A percentile compares a stretch with the other conserved stretches of the same genome.
Conservation (phyloP, 106 monocot species). For the Vanilla planifolia region DNA sequence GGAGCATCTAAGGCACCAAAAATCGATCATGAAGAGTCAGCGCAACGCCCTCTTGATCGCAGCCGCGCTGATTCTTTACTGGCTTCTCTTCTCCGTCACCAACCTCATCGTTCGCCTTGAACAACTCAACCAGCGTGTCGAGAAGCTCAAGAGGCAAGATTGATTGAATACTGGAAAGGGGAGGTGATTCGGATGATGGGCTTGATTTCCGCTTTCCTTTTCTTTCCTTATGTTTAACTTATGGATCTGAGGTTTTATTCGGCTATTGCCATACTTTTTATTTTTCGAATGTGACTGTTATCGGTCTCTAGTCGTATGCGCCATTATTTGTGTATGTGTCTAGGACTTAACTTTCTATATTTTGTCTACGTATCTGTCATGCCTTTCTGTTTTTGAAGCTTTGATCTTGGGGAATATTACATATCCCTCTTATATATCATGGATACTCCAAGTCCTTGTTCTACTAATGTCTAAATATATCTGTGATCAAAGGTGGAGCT, state of each 20-base stretch:
- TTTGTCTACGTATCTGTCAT: no score
- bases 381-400: no score
- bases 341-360: no score
- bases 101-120: slow-evolving; percentile 35
- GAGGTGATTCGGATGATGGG: neutral
- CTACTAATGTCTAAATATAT: no score
- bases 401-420: no score
- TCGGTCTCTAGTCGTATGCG: neutral
- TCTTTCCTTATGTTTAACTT: neutral
- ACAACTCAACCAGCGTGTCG: slow-evolving; percentile 39
- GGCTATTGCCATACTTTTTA: neutral
- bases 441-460: no score
- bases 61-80: slow-evolving; percentile 53
- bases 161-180: slow-evolving; percentile 2
- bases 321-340: no score
- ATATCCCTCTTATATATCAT: no score
- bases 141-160: slow-evolving; percentile 44
- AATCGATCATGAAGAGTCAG: slow-evolving; percentile 67
- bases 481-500: no score
- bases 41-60: slow-evolving; percentile 63
- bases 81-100: slow-evolving; percentile 60
- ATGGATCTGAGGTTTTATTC: neutral
- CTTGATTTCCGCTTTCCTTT: neutral
- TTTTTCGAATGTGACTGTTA: neutral
- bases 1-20: slow-evolving; percentile 60